Base-by-base conservation (phyloP, 257 asterid genomes). In the Osmanthus fragrans region DNA sequence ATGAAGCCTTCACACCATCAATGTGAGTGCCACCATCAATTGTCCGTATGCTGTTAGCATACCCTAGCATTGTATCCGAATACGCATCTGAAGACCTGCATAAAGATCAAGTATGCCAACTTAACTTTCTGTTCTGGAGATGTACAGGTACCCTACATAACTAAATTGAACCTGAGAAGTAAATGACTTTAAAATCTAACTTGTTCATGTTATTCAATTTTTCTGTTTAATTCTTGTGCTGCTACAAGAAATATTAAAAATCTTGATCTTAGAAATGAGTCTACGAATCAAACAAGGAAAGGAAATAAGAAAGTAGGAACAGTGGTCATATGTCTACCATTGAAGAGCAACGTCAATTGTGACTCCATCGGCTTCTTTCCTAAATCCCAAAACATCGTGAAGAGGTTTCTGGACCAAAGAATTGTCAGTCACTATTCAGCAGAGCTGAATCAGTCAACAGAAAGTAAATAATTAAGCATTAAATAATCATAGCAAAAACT, bases 1-100 rank as follows among this genome's bases (percentile, higher is more conserved):
- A 78, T 66, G 99, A 90, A 75, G 96, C 92, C 83, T 93, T 96
- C 78, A 90, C 89, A 72, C 99, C 99, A 40, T 96, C 99, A 79
- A 96, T 92, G 75, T 96, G 99, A 80, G 99, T 93, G 73, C 99
- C 99, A 78, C 99, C 99, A 77, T 96, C 99, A 80, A 92, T 80
- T 33, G 98, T 96, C 73, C 99, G 87, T 86, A 96, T 92, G 92
- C 99, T 92, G 87, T 96, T 96, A 11, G 99, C 99, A 85, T 93
- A 96, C 77, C 99, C 98, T 76, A 93, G 88, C 83, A 96, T 76
- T 47, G 92, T 93, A 81, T 96, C 99, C 56, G 96, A 92, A 87
- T 96, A 96, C 19, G 96, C 90, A 89, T 93, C 99, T 65, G 97
- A 88, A 86, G 97, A 93, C 99, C 99, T 96, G 88, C 23, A 81